Base-by-base conservation (phyloP, 345 rosid genomes). In the Lepidium africanum region DNA sequence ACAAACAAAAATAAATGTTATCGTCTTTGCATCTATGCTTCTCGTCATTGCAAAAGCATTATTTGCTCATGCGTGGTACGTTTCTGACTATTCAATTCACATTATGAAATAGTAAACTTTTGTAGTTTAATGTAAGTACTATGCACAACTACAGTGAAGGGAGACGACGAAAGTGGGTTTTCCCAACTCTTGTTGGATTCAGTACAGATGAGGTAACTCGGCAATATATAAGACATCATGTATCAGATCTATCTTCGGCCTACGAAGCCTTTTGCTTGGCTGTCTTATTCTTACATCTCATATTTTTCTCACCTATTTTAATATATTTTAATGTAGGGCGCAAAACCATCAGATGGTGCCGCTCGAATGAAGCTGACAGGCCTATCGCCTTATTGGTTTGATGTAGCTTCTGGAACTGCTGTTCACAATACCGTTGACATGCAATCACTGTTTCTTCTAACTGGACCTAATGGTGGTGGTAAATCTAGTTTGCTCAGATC, bases 381-480 rank as follows among this genome's bases (percentile, higher is more conserved):
- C 45, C 74, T 94, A 40, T 83, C 88, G 70, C 99, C 97, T 3
- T 94, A 94, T 70, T 94, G 99, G 99, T 84, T 94, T 77, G 95
- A 94, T 69, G 80, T 71, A 41, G 92, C 92, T 23, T 83, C 86
- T 73, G 97, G 95, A 71, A 84, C 85, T 77, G 92, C 96, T 70
- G 92, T 94, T 37, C 80, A 65, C 23, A 94, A 91, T 71, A 83
- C 91, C 7, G 88, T 94, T 19, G 91, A 86, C 67, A 94, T 94
- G 99, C 83, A 77, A 67, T 87, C 91, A 21, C 69, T 94, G 58
- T 81, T 87, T 82, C 86, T 94, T 59, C 73, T 94, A 73, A 94
- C 99, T 17, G 99, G 99, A 64, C 97, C 99, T 63, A 94, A 94
- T 37, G 97, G 99, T 48, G 97, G 99, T 76, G 99, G 99, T 63